Conservation (phyloP, 148 eudicot genomes). For the Rheum nobile region DNA sequence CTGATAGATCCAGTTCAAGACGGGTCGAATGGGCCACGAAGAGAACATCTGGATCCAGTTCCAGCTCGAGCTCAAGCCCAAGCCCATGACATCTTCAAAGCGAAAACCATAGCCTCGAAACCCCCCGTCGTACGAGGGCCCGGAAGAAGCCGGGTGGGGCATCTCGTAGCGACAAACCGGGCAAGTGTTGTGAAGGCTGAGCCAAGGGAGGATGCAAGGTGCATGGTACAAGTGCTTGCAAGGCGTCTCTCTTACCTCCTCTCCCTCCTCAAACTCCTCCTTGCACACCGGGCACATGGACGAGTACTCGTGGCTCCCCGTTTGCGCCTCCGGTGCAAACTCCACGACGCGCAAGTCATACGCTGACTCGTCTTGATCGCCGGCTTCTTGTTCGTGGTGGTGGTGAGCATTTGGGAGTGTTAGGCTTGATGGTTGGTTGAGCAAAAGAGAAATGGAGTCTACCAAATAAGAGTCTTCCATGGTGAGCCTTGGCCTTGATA, state of each 20-base stretch:
- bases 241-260: conserved; percentile 28
- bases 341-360: background rate
- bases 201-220: conserved; percentile 63
- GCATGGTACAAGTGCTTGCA: conserved; percentile 61
- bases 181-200: conserved; percentile 48
- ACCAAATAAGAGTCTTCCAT: conserved; percentile 1
- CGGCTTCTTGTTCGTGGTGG: background rate
- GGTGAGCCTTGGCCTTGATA: conserved; percentile 24
- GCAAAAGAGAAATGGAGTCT: background rate
- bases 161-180: conserved; percentile 65
- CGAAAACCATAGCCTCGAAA: conserved; percentile 1
- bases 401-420: background rate
- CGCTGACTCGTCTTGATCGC: background rate
- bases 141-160: conserved; percentile 1
- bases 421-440: background rate
- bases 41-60: conserved; percentile 32
- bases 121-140: background rate
- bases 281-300: conserved; percentile 53
- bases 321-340: background rate
- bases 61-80: conserved; percentile 3
- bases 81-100: conserved; percentile 18
- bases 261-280: conserved; percentile 48
- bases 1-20: conserved; percentile 23
- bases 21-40: conserved; percentile 40
- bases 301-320: background rate